Evolutionary conservation across 495 filamentous ascomycete genomes (phyloP).

Genomic region (Penicillium dipodomyicola): DNA sequence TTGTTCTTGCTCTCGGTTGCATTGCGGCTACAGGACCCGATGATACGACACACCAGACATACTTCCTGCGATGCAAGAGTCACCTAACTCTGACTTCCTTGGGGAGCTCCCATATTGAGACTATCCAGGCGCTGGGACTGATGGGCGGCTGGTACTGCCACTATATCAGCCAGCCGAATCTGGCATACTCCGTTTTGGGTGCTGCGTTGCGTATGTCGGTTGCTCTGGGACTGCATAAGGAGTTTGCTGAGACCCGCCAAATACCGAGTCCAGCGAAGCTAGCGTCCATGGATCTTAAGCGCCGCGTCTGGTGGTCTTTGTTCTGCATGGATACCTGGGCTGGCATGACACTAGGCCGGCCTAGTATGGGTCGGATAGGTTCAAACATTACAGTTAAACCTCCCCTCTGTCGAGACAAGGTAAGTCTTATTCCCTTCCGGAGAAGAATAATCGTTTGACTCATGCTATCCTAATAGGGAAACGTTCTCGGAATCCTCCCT

Average conservation of each 20-base stretch:
- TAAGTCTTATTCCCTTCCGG: slow-evolving; percentile 26
- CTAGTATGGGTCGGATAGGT: slow-evolving; percentile 71
- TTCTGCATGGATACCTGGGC: slow-evolving; percentile 82
- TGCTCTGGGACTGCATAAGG: slow-evolving; percentile 72
- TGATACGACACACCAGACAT: slow-evolving; percentile 68
- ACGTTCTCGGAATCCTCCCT: slow-evolving; percentile 60
- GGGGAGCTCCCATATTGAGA: slow-evolving; percentile 66
- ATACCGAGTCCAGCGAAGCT: slow-evolving; percentile 31
- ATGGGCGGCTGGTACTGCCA: slow-evolving; percentile 74
- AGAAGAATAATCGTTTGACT: slow-evolving; percentile 23
- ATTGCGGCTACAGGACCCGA: slow-evolving; percentile 68
- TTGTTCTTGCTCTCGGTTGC: slow-evolving; percentile 76
- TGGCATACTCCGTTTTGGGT: slow-evolving; percentile 53
- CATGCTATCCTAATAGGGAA: slow-evolving; percentile 40
- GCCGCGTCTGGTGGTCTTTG: slow-evolving; percentile 77
- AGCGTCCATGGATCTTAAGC: slow-evolving; percentile 54
- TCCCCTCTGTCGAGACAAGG: slow-evolving; percentile 59
- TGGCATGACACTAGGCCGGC: slow-evolving; percentile 71
- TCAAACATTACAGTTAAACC: slow-evolving; percentile 68
- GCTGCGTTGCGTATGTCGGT: slow-evolving; percentile 67
- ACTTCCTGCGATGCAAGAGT: slow-evolving; percentile 68
- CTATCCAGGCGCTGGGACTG: slow-evolving; percentile 64
- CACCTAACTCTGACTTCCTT: slow-evolving; percentile 48
- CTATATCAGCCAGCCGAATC: slow-evolving; percentile 72
- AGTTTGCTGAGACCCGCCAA: slow-evolving; percentile 52